These are phyloP conservation scores for Gynostemma pentaphyllum DNA, from an alignment of 306 rosid species.

Conservation along the genomic window DNA sequence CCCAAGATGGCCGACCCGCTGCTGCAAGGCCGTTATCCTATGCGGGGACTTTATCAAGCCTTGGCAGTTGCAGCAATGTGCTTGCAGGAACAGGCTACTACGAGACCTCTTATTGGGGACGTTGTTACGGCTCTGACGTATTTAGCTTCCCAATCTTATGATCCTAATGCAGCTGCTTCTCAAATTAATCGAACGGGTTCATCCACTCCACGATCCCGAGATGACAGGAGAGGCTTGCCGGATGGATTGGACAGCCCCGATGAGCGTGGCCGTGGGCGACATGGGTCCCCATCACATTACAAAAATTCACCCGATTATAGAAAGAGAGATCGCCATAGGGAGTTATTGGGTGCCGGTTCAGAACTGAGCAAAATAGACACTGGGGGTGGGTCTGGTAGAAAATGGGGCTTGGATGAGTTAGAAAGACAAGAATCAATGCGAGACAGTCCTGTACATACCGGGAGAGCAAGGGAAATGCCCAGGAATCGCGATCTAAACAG, in stretches of 20 bases:
- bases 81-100: conserved; percentile 58
- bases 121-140: conserved; percentile 68
- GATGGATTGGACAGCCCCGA: conserved; percentile 84
- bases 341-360: conserved; percentile 22
- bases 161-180: conserved; percentile 44
- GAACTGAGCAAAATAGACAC: conserved; percentile 51
- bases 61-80: conserved; percentile 90
- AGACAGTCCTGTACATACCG: conserved; percentile 72
- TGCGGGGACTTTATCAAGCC: conserved; percentile 65
- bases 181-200: conserved; percentile 54
- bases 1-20: conserved; percentile 73
- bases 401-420: conserved; percentile 61
- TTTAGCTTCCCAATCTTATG: conserved; percentile 81
- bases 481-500: conserved; percentile 88
- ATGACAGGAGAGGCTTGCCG: conserved; percentile 50
- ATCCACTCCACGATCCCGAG: conserved; percentile 72
- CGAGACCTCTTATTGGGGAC: conserved; percentile 70
- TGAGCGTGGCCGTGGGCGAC: conserved; percentile 30
- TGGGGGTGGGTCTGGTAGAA: conserved; percentile 78
- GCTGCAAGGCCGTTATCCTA: conserved; percentile 53
- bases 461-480: conserved; percentile 63
- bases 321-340: conserved; percentile 52
- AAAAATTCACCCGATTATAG: conserved; percentile 73
- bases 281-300: conserved; percentile 63
- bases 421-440: conserved; percentile 65